Evolutionary conservation across 176 grass and related monocot genomes (phyloP).

Genomic region (Zea mays): DNA sequence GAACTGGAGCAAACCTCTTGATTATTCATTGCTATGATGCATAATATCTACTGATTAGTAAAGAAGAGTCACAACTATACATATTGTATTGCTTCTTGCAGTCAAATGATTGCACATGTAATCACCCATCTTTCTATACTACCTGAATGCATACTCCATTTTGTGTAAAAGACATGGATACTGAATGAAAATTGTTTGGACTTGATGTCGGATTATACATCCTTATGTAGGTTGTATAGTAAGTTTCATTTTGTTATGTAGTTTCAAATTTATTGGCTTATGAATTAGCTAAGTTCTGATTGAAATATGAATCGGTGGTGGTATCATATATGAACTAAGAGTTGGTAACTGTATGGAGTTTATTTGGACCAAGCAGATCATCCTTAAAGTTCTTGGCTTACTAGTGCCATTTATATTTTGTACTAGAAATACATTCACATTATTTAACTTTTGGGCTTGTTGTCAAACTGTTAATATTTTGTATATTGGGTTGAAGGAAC

Average conservation of each 20-base stretch:
- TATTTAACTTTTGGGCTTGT: neutral
- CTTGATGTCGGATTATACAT: neutral
- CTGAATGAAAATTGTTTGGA: neutral
- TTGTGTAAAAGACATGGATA: neutral
- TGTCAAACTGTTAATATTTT: neutral
- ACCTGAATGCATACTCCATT: neutral
- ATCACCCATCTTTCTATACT: neutral
- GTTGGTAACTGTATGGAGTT: neutral
- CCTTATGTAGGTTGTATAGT: neutral
- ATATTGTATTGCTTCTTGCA: neutral
- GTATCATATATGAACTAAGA: neutral
- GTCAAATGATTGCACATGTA: neutral
- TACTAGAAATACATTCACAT: neutral
- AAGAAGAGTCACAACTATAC: neutral
- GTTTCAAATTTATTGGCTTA: neutral
- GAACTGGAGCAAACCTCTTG: neutral
- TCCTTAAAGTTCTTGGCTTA: neutral
- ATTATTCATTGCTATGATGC: constrained; percentile 5
- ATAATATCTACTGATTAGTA: neutral
- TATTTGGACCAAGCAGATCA: neutral
- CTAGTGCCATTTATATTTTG: neutral
- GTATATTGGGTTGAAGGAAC: neutral
- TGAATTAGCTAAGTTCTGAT: neutral
- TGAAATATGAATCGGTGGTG: neutral
- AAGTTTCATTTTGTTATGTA: neutral